A percentile compares a stretch with the other conserved stretches of the same genome.
Conservation (phyloP, 805 yeast genomes). For the Candida pseudofarinosa region DNA sequence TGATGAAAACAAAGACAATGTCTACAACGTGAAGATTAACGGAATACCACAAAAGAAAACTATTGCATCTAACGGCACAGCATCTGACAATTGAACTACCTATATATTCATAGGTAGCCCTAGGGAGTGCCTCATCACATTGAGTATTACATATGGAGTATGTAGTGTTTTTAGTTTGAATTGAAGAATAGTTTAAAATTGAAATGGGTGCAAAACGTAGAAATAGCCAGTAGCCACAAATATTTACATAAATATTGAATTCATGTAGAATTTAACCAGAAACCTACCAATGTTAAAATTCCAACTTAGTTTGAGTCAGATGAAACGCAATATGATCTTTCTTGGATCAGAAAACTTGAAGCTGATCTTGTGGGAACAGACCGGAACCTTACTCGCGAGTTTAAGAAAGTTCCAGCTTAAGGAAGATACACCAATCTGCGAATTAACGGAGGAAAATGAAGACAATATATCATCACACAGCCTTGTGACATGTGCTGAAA, state of each 20-base stretch:
- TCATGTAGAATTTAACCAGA: too few relatives aligned
- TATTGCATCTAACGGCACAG: background rate
- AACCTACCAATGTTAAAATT: background rate
- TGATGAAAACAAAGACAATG: conserved; percentile 3
- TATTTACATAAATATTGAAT: too few relatives aligned
- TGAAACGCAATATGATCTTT: background rate
- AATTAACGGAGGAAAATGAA: background rate
- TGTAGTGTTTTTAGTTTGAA: background rate
- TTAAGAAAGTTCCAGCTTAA: background rate
- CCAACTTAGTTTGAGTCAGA: background rate
- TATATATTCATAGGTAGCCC: background rate
- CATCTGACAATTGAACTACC: background rate
- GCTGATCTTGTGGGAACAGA: background rate
- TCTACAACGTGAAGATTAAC: background rate
- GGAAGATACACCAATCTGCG: background rate
- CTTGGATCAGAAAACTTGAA: background rate
- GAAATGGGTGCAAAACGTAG: background rate
- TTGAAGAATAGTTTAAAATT: background rate
- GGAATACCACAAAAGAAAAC: background rate
- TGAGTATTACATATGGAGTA: background rate
- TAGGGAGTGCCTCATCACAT: background rate
- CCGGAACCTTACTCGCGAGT: background rate
- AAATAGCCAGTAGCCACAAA: too few relatives aligned
- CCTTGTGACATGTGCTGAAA: background rate
- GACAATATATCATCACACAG: background rate